Conservation (phyloP, 805 yeast genomes). For the Brettanomyces bruxellensis region DNA sequence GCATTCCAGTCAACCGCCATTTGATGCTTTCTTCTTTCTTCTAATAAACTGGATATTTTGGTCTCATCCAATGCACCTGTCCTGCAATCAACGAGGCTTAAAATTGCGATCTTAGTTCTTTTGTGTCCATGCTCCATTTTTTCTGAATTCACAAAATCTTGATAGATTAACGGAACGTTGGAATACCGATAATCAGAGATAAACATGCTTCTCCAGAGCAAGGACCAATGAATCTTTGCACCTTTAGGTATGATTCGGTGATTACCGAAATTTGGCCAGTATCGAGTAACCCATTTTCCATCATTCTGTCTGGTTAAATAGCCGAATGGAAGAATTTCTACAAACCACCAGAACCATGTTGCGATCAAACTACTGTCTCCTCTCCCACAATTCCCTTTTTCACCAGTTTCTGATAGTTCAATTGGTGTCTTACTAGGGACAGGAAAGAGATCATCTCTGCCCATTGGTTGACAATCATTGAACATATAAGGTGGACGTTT, state of each 20-base stretch:
- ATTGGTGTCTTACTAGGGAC: conserved; percentile 12
- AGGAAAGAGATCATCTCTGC: conserved; percentile 9
- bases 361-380: conserved; percentile 23
- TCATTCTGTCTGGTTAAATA: conserved; percentile 36
- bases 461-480: conserved; percentile 1
- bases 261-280: conserved; percentile 50
- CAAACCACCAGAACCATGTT: conserved; percentile 48
- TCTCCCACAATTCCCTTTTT: conserved; percentile 27
- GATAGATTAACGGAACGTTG: conserved; percentile 31
- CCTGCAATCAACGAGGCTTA: conserved; percentile 11
- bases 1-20: conserved; percentile 4
- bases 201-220: conserved; percentile 44
- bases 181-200: conserved; percentile 36
- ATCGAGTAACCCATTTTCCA: conserved; percentile 42
- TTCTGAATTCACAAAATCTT: conserved; percentile 2
- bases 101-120: conserved; percentile 1
- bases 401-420: neutral
- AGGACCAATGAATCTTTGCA: conserved; percentile 51
- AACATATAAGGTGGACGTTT: conserved; percentile 5
- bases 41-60: neutral
- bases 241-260: conserved; percentile 38
- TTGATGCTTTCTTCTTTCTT: neutral
- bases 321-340: conserved; percentile 54
- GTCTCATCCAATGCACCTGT: conserved; percentile 13
- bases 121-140: neutral